Conservation (phyloP, 495 filamentous ascomycete species). For the Penicillium pancosmium region DNA sequence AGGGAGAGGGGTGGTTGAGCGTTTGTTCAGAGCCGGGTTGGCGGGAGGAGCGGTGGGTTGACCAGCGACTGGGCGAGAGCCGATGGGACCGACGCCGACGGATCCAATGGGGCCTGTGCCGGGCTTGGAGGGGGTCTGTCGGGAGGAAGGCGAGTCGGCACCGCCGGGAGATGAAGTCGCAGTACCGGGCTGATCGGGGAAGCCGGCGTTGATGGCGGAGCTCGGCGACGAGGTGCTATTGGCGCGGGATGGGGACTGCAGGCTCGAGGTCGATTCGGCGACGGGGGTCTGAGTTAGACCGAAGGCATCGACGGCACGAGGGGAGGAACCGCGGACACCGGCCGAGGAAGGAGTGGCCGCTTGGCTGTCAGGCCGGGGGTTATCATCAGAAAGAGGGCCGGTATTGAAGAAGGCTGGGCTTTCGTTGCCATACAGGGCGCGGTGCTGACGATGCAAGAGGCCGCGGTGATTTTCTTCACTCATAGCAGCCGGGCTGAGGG, state of each 20-base stretch:
- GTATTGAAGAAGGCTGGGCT: conserved; percentile 61
- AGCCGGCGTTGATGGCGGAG: conserved; percentile 64
- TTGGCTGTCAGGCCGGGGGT: conserved; percentile 60
- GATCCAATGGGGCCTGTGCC: conserved; percentile 59
- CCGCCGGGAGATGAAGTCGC: conserved; percentile 88
- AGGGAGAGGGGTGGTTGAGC: conserved; percentile 85
- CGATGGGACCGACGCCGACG: conserved; percentile 95
- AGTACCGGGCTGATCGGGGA: conserved; percentile 76
- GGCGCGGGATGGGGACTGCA: conserved; percentile 73
- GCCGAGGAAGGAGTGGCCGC: conserved; percentile 57
- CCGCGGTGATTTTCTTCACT: conserved; percentile 96
- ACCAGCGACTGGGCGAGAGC: conserved; percentile 73
- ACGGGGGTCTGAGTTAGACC: conserved; percentile 49
- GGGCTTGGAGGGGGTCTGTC: conserved; percentile 55
- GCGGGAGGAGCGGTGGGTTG: conserved; percentile 46
- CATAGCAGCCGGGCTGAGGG: conserved; percentile 87
- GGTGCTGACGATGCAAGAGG: conserved; percentile 92
- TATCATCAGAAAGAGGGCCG: conserved; percentile 65
- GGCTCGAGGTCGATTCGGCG: conserved; percentile 45
- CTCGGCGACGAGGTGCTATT: conserved; percentile 85
- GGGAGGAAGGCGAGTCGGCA: conserved; percentile 80
- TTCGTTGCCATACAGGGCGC: conserved; percentile 84
- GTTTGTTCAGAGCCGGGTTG: conserved; percentile 77
- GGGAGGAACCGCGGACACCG: conserved; percentile 59
- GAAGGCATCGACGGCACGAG: conserved; percentile 66